Conservation (phyloP, 2,329 filamentous ascomycete genomes). For the Tolypocladium ovalisporum region DNA sequence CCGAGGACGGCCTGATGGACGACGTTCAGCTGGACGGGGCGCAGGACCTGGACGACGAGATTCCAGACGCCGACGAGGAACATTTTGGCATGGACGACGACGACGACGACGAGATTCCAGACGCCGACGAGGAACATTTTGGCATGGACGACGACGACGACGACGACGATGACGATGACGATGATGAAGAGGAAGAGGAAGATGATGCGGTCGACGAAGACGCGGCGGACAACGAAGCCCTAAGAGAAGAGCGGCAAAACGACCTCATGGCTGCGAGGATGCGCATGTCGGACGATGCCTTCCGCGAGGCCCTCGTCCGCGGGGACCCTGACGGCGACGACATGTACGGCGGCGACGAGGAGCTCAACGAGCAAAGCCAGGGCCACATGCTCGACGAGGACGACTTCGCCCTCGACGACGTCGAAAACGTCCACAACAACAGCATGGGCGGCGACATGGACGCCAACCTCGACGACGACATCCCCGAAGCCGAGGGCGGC, state of each 20-base stretch:
- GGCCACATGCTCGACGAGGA: slow-evolving; percentile 55
- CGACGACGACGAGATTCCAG: slow-evolving; percentile 45
- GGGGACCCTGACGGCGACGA: slow-evolving; percentile 36
- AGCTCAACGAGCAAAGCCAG: slow-evolving; percentile 42
- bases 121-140: slow-evolving; percentile 45
- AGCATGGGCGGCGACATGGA: slow-evolving; percentile 40
- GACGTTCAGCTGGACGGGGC: slow-evolving; percentile 45
- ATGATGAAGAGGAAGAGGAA: slow-evolving; percentile 28
- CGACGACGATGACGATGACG: slow-evolving; percentile 24
- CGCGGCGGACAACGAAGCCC: slow-evolving; percentile 26
- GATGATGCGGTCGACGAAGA: slow-evolving; percentile 30
- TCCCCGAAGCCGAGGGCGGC: slow-evolving; percentile 52
- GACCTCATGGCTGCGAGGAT: slow-evolving; percentile 38
- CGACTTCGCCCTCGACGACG: slow-evolving; percentile 33
- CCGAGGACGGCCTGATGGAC: slow-evolving; percentile 37
- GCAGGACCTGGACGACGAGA: slow-evolving; percentile 60
- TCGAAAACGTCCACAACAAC: slow-evolving; percentile 15
- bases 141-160: slow-evolving; percentile 34
- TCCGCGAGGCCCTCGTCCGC: slow-evolving; percentile 45
- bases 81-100: slow-evolving; percentile 39
- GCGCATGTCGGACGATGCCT: slow-evolving; percentile 49
- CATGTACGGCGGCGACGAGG: slow-evolving; percentile 43
- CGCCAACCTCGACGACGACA: slow-evolving; percentile 60
- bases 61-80: slow-evolving; percentile 51
- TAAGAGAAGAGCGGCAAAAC: slow-evolving; percentile 33